Base-by-base conservation (phyloP, 345 rosid species). In the Populus pruinosa region DNA sequence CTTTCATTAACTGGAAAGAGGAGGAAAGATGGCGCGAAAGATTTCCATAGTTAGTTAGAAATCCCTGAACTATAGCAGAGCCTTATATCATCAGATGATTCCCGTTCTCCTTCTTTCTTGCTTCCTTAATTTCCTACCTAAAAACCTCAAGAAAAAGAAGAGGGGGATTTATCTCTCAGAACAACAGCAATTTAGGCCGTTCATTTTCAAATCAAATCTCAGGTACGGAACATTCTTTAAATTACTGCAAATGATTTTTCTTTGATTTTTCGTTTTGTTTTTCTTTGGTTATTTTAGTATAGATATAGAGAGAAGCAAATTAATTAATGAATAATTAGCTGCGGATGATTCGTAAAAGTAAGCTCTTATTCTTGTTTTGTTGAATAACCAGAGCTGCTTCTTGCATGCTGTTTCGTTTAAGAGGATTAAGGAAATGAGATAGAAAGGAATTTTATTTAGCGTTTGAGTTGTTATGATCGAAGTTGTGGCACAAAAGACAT, bases 1-100 rank as follows among this genome's bases (percentile, higher is more conserved):
- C 21, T 70, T 6, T 59, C 16, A n/a, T n/a, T 59, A 53, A 59
- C 29, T 9, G 64, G 25, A 59, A 56, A 59, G 9, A 11, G 29
- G 35, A 55, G 38, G 35, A 10, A 72, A 80, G 77, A 77, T 78
- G 89, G 90, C 89, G 89, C 84, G 82, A 86, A 87, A 82, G 64
- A 59, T 77, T 63, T 39, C 17, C 73, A 75, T 61, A 38, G 88
- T 83, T 82, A 67, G 87, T 82, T 85, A 70, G 75, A 83, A 75
- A 29, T 73, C 88, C 89, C 84, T 77, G 85, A 5, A 20, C 69
- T 65, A 3, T 18, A 21, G 69, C 69, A 5, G 6, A 65, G 69
- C 69, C 69, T 65, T 65, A 2, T 27, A 8, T 33, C n/a, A 65
- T 65, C 68, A 31, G 21, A 65, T 5, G 5, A 29, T 17, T 65